Conservation (phyloP, 2,329 filamentous ascomycete genomes). For the Bipolaris gigantea region DNA sequence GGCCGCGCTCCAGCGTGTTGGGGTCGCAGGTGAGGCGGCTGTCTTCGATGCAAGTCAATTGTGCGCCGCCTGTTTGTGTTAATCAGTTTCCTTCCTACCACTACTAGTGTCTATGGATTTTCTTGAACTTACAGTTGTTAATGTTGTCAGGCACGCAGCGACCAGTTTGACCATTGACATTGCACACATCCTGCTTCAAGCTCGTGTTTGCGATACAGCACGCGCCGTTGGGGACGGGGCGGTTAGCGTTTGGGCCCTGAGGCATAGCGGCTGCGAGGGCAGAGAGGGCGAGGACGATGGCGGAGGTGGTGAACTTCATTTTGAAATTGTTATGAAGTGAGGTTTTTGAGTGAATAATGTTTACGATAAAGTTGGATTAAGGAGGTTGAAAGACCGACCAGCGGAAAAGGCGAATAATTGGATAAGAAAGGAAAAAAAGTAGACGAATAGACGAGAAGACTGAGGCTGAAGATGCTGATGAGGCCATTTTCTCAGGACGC, state of each 20-base stretch:
- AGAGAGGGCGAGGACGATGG: slow-evolving; percentile 21
- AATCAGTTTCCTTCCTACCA: neutral
- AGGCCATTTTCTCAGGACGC: neutral
- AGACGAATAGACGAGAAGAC: slow-evolving; percentile 1
- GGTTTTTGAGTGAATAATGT: neutral
- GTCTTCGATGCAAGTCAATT: slow-evolving; percentile 36
- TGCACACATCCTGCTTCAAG: slow-evolving; percentile 38
- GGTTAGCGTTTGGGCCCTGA: slow-evolving; percentile 21
- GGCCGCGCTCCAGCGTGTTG: slow-evolving; percentile 28
- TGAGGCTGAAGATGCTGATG: slow-evolving; percentile 10
- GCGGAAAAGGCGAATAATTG: slow-evolving; percentile 6
- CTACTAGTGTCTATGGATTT: neutral
- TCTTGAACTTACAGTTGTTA: slow-evolving; percentile 25
- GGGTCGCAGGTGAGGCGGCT: slow-evolving; percentile 27
- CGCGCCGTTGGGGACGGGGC: slow-evolving; percentile 29
- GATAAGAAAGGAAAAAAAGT: neutral
- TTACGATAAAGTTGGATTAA: slow-evolving; percentile 3
- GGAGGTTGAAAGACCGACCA: slow-evolving; percentile 12
- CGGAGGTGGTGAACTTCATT: slow-evolving; percentile 31
- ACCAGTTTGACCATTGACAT: slow-evolving; percentile 30
- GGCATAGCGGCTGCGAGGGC: slow-evolving; percentile 26
- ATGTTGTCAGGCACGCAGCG: slow-evolving; percentile 31
- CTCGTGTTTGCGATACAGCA: slow-evolving; percentile 33
- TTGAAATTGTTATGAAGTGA: slow-evolving; percentile 1
- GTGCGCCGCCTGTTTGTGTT: slow-evolving; percentile 20